These are phyloP conservation scores for Magnaporthales sp. DNA, from an alignment of 2,329 filamentous ascomycete genomes.

Conservation along the genomic window DNA sequence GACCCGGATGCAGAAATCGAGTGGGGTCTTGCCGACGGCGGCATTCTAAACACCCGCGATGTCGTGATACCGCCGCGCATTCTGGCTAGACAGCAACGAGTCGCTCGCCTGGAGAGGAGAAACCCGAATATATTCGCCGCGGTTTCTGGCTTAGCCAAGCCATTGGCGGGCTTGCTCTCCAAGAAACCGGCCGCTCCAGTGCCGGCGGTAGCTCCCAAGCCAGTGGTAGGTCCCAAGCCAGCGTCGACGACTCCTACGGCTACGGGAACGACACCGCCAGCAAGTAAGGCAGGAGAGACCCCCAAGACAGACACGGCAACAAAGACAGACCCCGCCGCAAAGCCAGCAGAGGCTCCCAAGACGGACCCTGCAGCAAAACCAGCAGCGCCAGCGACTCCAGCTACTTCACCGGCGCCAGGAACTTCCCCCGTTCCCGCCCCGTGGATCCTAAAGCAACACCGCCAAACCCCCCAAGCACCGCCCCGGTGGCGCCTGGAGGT, in stretches of 20 bases:
- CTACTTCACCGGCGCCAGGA: too few relatives aligned
- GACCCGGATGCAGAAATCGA: background rate
- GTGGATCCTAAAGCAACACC: too few relatives aligned
- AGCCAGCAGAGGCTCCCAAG: background rate
- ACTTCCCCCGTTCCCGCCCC: too few relatives aligned
- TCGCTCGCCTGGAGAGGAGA: background rate
- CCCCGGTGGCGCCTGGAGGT: too few relatives aligned
- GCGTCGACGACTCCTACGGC: background rate
- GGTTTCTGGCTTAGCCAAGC: background rate
- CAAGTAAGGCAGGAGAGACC: background rate
- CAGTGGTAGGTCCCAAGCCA: background rate
- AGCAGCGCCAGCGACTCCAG: background rate
- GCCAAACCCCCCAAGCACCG: too few relatives aligned
- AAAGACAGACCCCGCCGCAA: background rate
- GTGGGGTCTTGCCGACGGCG: background rate
- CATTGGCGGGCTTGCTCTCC: background rate
- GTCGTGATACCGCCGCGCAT: background rate
- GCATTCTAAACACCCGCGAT: background rate
- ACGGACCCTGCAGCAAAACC: background rate
- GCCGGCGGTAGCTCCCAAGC: background rate
- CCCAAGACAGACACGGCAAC: background rate
- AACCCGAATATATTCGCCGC: too few relatives aligned
- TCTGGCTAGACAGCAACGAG: background rate
- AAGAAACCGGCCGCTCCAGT: background rate
- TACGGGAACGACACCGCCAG: background rate